Evolutionary conservation across 768 basidiomycete genomes (phyloP), one percentile per base, ranked within the genome.

Genomic region (Leccinum ochraceum): DNA sequence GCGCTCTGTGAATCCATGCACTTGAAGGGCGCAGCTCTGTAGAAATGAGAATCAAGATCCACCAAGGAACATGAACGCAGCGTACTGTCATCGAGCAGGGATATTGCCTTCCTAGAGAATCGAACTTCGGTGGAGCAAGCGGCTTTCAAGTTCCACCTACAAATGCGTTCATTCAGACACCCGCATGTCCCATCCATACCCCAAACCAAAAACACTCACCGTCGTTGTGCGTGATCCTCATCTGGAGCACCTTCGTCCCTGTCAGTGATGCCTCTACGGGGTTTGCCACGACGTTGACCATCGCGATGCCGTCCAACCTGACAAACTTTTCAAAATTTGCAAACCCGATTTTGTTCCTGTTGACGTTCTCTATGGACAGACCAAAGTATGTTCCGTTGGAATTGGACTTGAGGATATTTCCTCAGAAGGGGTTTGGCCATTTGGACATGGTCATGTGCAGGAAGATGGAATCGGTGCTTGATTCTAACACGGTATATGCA

Each of bases 321-420:
- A 90, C 85, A 83, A 98, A 90, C 80, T 98, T 99, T 78, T 99
- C 97, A 66, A 98, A 99, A 73, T 99, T 97, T 34, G 94, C 95
- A 68, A 83, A 98, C 5, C 97, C 97, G 0, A 77, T 71, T 0
- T 84, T 77, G 71, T 99, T 89, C n/a, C 97, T 84, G 73, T 98
- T 98, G 58, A 92, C 97, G 66, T 94, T 82, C 66, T 92, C 89
- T 42, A 92, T 69, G 1, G 95, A 92, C 11, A 95, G 72, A 20
- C 91, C 88, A 71, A 94, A 99, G 79, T 98, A 98, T 0, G 97
- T 99, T 37, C 97, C 97, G 68, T 99, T 99, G 32, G 91, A 98
- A 75, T 99, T 98, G 30, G 95, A 98, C 75, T 96, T 96, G 61
- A 94, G 83, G 65, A 98, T 88, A 68, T 85, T 90, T 39, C 97